Conservation (phyloP, 352 stramenopile genomes). For the Phytophthora pistaciae region DNA sequence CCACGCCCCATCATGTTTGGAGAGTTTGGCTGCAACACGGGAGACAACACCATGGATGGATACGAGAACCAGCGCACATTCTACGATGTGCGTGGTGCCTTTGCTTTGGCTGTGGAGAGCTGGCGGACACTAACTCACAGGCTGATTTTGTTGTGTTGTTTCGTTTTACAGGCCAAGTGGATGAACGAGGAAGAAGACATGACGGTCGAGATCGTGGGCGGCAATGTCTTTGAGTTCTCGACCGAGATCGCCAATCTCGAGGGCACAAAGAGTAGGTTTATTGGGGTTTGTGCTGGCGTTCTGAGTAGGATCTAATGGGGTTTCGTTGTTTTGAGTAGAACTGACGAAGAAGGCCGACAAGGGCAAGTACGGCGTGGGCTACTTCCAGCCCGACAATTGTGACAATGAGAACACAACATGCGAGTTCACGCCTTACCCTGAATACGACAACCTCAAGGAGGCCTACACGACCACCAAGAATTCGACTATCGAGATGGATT, state of each 20-base stretch:
- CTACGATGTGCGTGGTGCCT: slow-evolving; percentile 54
- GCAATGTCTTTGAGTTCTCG: slow-evolving; percentile 85
- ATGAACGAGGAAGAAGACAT: slow-evolving; percentile 86
- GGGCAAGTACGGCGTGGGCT: slow-evolving; percentile 70
- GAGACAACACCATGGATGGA: slow-evolving; percentile 70
- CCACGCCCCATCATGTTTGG: slow-evolving; percentile 73
- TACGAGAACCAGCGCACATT: slow-evolving; percentile 72
- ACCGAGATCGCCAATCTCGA: slow-evolving; percentile 76
- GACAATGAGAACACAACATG: slow-evolving; percentile 59
- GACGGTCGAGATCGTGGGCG: slow-evolving; percentile 75
- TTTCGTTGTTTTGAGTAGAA: slow-evolving; percentile 20
- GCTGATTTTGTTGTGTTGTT: background rate
- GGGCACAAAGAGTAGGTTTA: slow-evolving; percentile 45
- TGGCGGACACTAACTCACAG: slow-evolving; percentile 1
- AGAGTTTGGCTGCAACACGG: slow-evolving; percentile 73
- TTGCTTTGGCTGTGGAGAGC: background rate
- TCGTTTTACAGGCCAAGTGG: slow-evolving; percentile 68
- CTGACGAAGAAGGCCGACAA: slow-evolving; percentile 56
- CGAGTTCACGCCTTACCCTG: slow-evolving; percentile 63
- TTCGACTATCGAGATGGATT: slow-evolving; percentile 52
- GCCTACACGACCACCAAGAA: slow-evolving; percentile 57
- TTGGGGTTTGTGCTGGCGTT: background rate
- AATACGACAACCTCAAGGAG: slow-evolving; percentile 62
- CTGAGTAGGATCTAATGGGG: background rate
- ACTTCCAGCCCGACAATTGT: slow-evolving; percentile 71